Evolutionary conservation across 148 eudicot species (phyloP).

Genomic region (Cornus kousa): DNA sequence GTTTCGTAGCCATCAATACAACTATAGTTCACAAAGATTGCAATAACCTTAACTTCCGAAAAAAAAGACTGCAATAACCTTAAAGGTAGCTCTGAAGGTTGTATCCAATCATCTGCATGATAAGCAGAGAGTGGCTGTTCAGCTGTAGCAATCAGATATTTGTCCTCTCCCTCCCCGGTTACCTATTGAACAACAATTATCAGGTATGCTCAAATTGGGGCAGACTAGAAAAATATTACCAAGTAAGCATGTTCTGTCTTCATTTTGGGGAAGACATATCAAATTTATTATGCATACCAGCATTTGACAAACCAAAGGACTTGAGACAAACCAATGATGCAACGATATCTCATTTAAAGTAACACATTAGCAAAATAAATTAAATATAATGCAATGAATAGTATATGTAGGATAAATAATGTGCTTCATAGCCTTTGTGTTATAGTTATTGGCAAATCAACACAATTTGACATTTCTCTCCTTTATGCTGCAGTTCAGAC

Average conservation of each 20-base stretch:
- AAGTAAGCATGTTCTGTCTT: background rate
- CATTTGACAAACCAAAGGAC: no score
- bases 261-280: background rate
- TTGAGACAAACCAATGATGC: no score
- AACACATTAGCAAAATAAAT: no score
- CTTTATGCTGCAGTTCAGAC: no score
- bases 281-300: no score
- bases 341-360: no score
- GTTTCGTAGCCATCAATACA: background rate
- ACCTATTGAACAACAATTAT: conserved; percentile 39
- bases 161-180: conserved; percentile 92
- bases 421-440: no score
- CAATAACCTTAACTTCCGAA: conserved; percentile 62
- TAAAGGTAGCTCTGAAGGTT: conserved; percentile 70
- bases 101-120: conserved; percentile 92
- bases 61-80: conserved; percentile 43
- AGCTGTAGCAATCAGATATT: conserved; percentile 94
- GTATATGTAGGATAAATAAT: no score
- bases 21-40: background rate
- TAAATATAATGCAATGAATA: no score
- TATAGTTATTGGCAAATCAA: no score
- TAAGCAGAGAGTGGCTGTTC: conserved; percentile 97
- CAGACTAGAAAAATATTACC: background rate
- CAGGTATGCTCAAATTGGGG: conserved; percentile 2
- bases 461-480: no score